Evolutionary conservation across 140 eudicot genomes (phyloP).

Genomic region (Anethum foeniculum): DNA sequence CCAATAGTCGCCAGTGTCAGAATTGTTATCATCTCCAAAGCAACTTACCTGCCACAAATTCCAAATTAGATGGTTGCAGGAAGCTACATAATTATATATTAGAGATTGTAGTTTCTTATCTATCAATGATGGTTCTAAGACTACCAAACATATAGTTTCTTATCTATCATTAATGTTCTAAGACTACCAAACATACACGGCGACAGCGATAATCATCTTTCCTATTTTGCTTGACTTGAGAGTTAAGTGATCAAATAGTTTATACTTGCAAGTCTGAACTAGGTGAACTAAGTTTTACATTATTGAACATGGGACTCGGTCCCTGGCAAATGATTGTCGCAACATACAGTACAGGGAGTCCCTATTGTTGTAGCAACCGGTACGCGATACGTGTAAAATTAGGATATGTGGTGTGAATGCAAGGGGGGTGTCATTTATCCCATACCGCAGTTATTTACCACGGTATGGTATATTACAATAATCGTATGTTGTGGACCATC

Average conservation of each 20-base stretch:
- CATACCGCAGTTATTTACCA: no score
- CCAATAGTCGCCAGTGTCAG: constrained; percentile 66
- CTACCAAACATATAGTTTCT: not conserved
- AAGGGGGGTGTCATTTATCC: no score
- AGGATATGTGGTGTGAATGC: no score
- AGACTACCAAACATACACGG: not conserved
- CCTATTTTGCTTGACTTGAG: not conserved
- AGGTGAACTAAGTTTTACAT: not conserved
- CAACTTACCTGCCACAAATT: constrained; percentile 44
- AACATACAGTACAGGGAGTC: no score
- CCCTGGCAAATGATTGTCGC: no score
- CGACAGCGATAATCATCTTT: not conserved
- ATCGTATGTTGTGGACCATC: no score
- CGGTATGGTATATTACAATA: no score
- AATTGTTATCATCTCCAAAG: constrained; percentile 47
- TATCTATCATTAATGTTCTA: not conserved
- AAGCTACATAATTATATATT: not conserved
- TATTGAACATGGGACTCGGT: not conserved
- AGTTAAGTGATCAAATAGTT: not conserved
- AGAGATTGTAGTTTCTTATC: not conserved
- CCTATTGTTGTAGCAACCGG: no score
- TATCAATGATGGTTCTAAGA: not conserved
- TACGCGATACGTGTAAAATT: no score
- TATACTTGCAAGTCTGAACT: not conserved
- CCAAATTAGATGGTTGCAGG: not conserved